Evolutionary conservation across 2,329 filamentous ascomycete species (phyloP), one percentile per base, ranked within the genome.

Genomic region (Pleomassaria siparia): DNA sequence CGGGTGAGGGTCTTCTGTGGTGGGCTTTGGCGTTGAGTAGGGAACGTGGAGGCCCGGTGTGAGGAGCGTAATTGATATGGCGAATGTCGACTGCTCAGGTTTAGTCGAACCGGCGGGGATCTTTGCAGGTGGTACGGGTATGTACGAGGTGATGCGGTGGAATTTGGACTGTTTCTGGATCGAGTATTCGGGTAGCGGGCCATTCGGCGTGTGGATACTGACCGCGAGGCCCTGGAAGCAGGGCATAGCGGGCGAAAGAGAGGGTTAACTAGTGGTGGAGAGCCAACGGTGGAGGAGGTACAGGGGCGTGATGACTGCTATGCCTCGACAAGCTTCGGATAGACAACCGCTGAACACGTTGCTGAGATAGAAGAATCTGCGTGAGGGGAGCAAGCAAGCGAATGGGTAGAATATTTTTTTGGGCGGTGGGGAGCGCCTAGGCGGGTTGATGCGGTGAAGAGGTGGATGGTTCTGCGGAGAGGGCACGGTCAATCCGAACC

Each of bases 211-310:
- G 76, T 99, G 94, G 72, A 97, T 94, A 82, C 90, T 95, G 70
- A 97, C 91, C 66, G 92, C 91, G 76, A 99, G 91, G 75, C 94
- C 94, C 80, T 97, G 95, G 79, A 97, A 99, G 84, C 91, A 97
- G 78, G 94, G 94, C 94, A 88, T 88, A 46, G 54, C 54, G 53
- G 44, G 47, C 37, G 29, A 50, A 48, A 43, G 32, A 47, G 47
- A 21, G 36, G 25, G 26, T 44, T n/a, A 32, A 10, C 51, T 53
- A 52, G 54, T 56, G 53, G 29, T 7, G 29, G 29, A 30, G 49
- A 51, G 46, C n/a, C n/a, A n/a, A 48, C 41, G 44, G 55, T 54
- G 53, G 59, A 49, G 51, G 45, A 41, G 43, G 36, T 46, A 54
- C 50, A 49, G 43, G 42, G 37, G 49, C 45, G 46, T 46, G 47